A percentile compares a stretch with the other conserved stretches of the same genome.
Conservation (phyloP, 2,329 filamentous ascomycete genomes). For the Colletotrichum sp. region DNA sequence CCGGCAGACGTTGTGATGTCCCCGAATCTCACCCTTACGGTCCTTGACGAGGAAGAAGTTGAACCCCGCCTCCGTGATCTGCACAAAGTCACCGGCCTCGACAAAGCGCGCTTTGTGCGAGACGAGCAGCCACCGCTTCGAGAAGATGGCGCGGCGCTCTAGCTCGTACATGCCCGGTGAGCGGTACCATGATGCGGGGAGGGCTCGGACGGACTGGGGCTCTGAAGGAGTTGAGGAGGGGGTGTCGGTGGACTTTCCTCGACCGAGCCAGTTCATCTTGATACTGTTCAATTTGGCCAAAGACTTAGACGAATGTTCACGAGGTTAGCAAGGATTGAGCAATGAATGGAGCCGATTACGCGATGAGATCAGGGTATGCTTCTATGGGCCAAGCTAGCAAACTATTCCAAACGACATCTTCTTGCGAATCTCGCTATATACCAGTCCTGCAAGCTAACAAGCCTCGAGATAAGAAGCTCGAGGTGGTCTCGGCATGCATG, state of each 20-base stretch:
- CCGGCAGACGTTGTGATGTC: background rate
- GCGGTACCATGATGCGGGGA: constrained; percentile 27
- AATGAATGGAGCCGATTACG: background rate
- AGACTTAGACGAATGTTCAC: background rate
- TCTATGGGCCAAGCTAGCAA: background rate
- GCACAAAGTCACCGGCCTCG: constrained; percentile 24
- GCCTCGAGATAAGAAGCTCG: background rate
- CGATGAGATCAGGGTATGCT: background rate
- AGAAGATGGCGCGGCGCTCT: constrained; percentile 44
- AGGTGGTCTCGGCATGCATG: background rate
- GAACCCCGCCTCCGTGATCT: background rate
- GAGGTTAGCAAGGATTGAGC: background rate
- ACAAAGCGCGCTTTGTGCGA: constrained; percentile 23
- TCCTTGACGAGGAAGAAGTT: background rate
- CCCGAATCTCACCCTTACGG: background rate
- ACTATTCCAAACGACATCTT: background rate
- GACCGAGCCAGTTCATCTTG: background rate
- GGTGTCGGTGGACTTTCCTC: background rate
- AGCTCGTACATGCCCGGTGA: constrained; percentile 41
- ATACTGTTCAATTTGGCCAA: rapidly evolving
- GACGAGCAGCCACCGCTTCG: constrained; percentile 35
- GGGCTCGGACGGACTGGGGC: constrained; percentile 17
- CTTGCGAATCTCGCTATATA: background rate
- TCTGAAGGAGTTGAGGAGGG: background rate
- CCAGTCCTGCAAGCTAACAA: background rate